Evolutionary conservation across 2,329 filamentous ascomycete species (phyloP).

Genomic region (Cladophialophora immunda): DNA sequence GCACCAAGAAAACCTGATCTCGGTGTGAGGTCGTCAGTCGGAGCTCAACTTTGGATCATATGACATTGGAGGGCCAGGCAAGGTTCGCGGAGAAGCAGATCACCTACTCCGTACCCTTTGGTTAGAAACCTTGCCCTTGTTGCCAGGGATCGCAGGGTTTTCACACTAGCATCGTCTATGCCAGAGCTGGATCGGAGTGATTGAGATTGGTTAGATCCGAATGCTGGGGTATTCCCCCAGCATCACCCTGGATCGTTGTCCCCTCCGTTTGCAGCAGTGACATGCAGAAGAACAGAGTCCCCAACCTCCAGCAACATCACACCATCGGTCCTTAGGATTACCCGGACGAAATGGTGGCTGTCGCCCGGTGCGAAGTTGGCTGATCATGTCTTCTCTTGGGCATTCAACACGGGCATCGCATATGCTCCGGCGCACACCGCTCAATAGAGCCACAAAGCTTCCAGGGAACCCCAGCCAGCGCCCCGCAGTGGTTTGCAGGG

Average conservation of each 20-base stretch:
- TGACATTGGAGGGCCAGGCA: background rate
- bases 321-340: background rate
- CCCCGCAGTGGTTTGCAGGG: slow-evolving; percentile 1
- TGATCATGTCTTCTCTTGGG: background rate
- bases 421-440: background rate
- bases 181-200: slow-evolving; percentile 11
- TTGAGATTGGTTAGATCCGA: slow-evolving; percentile 2
- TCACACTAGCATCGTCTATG: background rate
- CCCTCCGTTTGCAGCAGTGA: background rate
- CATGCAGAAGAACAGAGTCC: background rate
- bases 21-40: background rate
- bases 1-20: background rate
- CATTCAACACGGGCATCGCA: background rate
- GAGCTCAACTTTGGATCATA: background rate
- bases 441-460: background rate
- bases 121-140: background rate
- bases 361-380: background rate
- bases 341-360: background rate
- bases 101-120: background rate
- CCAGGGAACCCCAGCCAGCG: background rate
- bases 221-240: background rate
- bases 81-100: background rate
- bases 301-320: background rate
- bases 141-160: background rate
- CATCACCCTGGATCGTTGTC: background rate